Base-by-base conservation (phyloP, 768 basidiomycete species). In the Rubroboletus pulcherrimus region DNA sequence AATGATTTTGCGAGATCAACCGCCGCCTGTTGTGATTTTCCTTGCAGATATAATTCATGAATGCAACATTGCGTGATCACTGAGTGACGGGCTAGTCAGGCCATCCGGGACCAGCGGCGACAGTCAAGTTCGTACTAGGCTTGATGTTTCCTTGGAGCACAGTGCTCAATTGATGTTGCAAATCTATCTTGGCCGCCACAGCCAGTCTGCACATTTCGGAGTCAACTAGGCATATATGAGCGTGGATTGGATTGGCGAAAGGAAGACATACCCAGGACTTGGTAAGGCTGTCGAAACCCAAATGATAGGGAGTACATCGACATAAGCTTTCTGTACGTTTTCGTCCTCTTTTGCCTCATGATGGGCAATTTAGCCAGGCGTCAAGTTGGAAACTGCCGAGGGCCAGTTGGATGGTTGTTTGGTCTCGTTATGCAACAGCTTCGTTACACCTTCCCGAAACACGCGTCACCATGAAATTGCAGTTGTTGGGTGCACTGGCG, bases 41-140 rank as follows among this genome's bases (percentile, higher is more conserved):
- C 94, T 53, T 87, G 82, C 3, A 93, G 79, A 74, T 99, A 98
- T 2, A 99, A 79, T 67, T 93, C 91, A 61, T 94, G 86, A 40
- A 99, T 93, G 68, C 88, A 96, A 71, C 97, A 99, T 69, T 98
- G 96, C 0, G 97, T 98, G 71, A 99, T 98, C 96, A 99, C 97
- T 98, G 62, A 55, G 71, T 71, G 74, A 74, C 78, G 76, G 33
- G 74, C 74, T 73, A 68, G 78, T 75, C 66, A 74, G 68, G 51
- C 43, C 19, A 48, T 48, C 21, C 31, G n/a, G 19, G 57, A 46
- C 14, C 46, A 49, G 66, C 58, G 7, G 33, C 6, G 39, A 46
- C 30, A 43, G 42, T 53, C 38, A 37, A 51, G 45, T 53, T 52
- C 94, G 76, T 71, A 98, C 97, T 98, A 33, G 86, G 90, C 74